Evolutionary conservation across 2,329 filamentous ascomycete genomes (phyloP).

Genomic region (Clonostachys solani): DNA sequence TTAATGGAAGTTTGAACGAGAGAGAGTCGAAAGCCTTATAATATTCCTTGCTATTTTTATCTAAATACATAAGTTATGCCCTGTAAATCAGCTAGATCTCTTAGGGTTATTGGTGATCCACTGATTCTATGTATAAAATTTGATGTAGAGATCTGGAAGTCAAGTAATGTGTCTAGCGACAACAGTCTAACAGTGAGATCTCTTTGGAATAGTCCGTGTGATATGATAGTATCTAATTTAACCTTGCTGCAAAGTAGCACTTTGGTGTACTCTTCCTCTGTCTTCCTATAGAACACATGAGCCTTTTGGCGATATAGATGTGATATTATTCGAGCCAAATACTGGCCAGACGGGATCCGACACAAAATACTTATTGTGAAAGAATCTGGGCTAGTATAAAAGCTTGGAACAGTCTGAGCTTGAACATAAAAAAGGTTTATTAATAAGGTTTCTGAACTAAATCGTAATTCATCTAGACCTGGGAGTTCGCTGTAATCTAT

Average conservation of each 20-base stretch:
- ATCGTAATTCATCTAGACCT: too few species aligned
- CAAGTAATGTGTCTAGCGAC: background rate
- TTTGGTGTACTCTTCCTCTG: background rate
- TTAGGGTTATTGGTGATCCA: background rate
- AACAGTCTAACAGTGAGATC: background rate
- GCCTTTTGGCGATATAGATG: background rate
- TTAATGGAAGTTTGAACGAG: too few species aligned
- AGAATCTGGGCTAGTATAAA: too few species aligned
- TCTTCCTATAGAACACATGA: background rate
- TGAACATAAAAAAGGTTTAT: too few species aligned
- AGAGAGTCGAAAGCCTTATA: too few species aligned
- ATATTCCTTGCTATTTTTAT: too few species aligned
- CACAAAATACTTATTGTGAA: too few species aligned
- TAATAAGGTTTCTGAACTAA: too few species aligned
- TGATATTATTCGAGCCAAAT: background rate
- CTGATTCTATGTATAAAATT: background rate
- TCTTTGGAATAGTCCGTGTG: background rate
- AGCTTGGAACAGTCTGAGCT: too few species aligned
- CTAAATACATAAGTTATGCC: too few species aligned
- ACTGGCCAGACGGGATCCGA: background rate
- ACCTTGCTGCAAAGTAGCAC: background rate
- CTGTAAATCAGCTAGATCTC: too few species aligned
- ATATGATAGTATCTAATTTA: background rate
- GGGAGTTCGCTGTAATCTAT: too few species aligned
- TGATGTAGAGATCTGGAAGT: background rate